Conservation (phyloP, 192 early-diverging fungal genomes). For the Phlyctochytrium arcticum region DNA sequence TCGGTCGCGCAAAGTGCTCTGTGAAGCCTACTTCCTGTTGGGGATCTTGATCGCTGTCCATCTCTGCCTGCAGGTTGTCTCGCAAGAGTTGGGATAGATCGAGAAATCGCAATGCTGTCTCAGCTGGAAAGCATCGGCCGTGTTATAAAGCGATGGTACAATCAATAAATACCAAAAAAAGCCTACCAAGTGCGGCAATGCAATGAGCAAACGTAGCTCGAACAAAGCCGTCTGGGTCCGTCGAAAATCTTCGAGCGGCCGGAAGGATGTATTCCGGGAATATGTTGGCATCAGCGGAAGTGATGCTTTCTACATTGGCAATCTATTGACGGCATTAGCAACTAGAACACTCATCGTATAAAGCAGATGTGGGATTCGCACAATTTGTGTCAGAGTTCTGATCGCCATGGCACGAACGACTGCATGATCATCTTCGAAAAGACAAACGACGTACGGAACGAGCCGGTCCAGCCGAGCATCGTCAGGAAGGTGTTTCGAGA, state of each 20-base stretch:
- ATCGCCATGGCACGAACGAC: conserved; percentile 62
- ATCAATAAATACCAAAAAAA: not conserved
- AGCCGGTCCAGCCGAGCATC: conserved; percentile 70
- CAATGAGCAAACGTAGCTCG: conserved; percentile 79
- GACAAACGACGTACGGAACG: conserved; percentile 69
- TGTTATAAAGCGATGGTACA: not conserved
- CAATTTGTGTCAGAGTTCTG: conserved; percentile 65
- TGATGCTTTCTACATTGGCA: conserved; percentile 68
- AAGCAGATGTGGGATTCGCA: no score
- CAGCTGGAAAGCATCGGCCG: conserved; percentile 49
- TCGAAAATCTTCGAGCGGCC: conserved; percentile 60
- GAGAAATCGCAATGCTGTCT: conserved; percentile 69
- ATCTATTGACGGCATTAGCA: conserved; percentile 54
- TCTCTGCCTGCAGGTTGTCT: conserved; percentile 33
- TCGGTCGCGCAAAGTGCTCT: not conserved
- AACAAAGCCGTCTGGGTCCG: conserved; percentile 72
- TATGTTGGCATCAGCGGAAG: conserved; percentile 76
- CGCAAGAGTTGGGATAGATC: conserved; percentile 66
- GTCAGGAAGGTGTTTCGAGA: conserved; percentile 64
- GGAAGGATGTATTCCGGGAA: conserved; percentile 91
- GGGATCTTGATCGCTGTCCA: conserved; percentile 44
- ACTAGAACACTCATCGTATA: no score
- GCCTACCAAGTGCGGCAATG: conserved; percentile 58
- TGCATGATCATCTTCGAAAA: conserved; percentile 61
- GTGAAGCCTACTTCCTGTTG: conserved; percentile 5